Conservation (phyloP, 2,329 filamentous ascomycete genomes). For the Microsporum ferrugineum region DNA sequence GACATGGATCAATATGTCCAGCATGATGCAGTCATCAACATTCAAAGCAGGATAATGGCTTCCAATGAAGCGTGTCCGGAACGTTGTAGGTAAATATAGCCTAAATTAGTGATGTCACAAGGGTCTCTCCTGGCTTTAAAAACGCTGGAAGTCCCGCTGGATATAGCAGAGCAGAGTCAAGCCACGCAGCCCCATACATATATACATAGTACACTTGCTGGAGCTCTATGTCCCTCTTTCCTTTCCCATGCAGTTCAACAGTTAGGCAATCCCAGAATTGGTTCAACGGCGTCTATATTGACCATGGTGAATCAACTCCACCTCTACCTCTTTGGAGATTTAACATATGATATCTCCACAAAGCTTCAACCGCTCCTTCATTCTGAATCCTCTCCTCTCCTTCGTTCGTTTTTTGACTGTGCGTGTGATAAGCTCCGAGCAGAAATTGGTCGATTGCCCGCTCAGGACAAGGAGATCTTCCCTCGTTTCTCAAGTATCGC, state of each 20-base stretch:
- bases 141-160: neutral
- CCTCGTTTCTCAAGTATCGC: conserved; percentile 1
- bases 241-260: neutral
- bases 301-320: conserved; percentile 12
- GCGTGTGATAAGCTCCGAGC: neutral
- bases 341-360: conserved; percentile 12
- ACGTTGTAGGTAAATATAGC: neutral
- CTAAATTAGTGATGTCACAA: neutral
- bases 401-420: neutral
- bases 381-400: neutral
- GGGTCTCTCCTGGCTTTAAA: neutral
- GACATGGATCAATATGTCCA: neutral
- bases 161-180: neutral
- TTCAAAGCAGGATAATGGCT: neutral
- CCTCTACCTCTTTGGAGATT: conserved; percentile 16
- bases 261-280: neutral
- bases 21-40: neutral
- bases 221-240: neutral
- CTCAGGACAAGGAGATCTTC: neutral
- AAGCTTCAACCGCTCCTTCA: conserved; percentile 3
- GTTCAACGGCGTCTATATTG: neutral
- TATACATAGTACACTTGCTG: neutral
- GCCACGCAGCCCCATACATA: neutral
- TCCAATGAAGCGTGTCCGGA: neutral
- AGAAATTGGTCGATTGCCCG: neutral